phyloP scores from a whole-genome alignment of 148 eudicot genomes.

The Amaranthus palmeri region DNA sequence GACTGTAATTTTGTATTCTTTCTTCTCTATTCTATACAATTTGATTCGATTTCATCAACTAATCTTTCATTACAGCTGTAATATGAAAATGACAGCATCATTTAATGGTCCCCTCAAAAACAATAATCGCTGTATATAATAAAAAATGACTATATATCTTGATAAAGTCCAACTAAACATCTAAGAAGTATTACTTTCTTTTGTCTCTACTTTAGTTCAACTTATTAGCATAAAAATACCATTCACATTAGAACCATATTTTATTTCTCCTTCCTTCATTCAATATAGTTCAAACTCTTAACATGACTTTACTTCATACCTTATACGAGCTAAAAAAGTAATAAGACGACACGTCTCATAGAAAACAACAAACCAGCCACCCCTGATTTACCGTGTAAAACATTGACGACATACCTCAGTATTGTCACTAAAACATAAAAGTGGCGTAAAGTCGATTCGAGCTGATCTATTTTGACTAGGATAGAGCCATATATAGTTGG shows the following conservation, averaged over 20 bases:
- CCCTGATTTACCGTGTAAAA: background rate
- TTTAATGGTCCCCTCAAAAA: background rate
- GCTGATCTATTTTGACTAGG: background rate
- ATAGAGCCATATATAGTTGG: background rate
- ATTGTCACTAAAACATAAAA: background rate
- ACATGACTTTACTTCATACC: background rate
- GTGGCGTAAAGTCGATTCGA: background rate
- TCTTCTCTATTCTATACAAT: background rate
- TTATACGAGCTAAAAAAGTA: background rate
- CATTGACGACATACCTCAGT: background rate
- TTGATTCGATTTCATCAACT: background rate
- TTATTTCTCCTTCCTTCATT: background rate
- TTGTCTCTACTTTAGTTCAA: no score
- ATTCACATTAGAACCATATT: no score
- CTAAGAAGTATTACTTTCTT: no score
- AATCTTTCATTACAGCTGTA: background rate
- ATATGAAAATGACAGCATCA: background rate
- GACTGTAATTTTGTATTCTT: background rate
- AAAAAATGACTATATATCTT: no score
- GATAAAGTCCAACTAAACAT: no score
- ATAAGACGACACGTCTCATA: background rate
- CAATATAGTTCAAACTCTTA: background rate
- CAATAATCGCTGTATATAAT: background rate
- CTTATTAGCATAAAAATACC: no score
- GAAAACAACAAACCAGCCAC: background rate